A percentile compares a stretch with the other conserved stretches of the same genome.
These are phyloP conservation scores for Delphinella strobiligena DNA, from an alignment of 2,329 filamentous ascomycete species.

Conservation along the genomic window DNA sequence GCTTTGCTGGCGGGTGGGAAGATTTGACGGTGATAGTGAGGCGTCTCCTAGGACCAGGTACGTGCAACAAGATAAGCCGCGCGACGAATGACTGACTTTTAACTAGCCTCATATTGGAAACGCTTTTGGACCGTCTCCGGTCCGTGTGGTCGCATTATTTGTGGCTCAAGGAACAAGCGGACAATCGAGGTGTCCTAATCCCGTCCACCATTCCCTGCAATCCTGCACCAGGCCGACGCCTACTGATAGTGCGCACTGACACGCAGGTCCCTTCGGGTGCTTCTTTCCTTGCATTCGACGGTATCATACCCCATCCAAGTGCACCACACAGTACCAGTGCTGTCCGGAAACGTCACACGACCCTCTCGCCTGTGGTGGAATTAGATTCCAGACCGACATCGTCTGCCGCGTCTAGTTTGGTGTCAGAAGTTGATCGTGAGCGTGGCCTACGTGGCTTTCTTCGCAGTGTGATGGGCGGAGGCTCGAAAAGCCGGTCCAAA, in stretches of 20 bases:
- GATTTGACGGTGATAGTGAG: slow-evolving; percentile 50
- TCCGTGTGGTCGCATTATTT: slow-evolving; percentile 70
- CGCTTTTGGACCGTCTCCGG: slow-evolving; percentile 55
- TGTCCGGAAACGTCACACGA: slow-evolving; percentile 24
- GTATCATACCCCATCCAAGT: slow-evolving; percentile 34
- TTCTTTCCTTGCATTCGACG: slow-evolving; percentile 52
- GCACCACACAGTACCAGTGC: slow-evolving; percentile 17
- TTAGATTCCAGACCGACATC: slow-evolving; percentile 17
- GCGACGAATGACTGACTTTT: background rate
- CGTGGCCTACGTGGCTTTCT: slow-evolving; percentile 22
- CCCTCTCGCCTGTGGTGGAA: slow-evolving; percentile 15
- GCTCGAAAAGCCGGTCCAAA: slow-evolving; percentile 16
- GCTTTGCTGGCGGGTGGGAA: slow-evolving; percentile 76
- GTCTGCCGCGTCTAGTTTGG: slow-evolving; percentile 15
- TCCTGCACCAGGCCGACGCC: slow-evolving; percentile 71
- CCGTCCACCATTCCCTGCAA: slow-evolving; percentile 73
- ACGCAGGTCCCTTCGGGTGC: slow-evolving; percentile 40
- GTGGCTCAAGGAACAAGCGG: slow-evolving; percentile 57
- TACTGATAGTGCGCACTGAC: slow-evolving; percentile 82
- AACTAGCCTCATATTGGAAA: slow-evolving; percentile 54
- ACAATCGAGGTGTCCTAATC: slow-evolving; percentile 37
- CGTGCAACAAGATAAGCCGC: background rate
- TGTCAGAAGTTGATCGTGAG: slow-evolving; percentile 14
- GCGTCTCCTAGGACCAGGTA: slow-evolving; percentile 29
- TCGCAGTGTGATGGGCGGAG: slow-evolving; percentile 22